Percentiles rank a stretch among this genome's conserved stretches.
Evolutionary conservation across 2,329 filamentous ascomycete species (phyloP).

Genomic region (Cladosporium colombiae): DNA sequence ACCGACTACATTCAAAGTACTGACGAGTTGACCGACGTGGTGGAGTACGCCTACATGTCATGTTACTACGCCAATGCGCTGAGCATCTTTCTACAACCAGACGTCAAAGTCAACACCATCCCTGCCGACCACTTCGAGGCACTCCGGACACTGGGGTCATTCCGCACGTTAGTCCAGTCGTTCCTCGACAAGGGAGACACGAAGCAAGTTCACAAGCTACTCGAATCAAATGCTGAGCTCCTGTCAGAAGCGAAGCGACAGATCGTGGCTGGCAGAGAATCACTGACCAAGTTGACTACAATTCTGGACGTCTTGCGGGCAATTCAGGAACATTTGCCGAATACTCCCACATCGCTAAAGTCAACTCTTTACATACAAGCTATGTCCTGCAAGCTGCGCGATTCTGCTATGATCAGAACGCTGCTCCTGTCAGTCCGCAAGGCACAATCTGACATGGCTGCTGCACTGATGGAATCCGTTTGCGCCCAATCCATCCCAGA

Average conservation of each 20-base stretch:
- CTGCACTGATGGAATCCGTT: constrained; percentile 41
- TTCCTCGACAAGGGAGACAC: constrained; percentile 34
- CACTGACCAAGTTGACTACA: constrained; percentile 43
- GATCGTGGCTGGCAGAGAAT: constrained; percentile 41
- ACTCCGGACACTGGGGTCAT: constrained; percentile 68
- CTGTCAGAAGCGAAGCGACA: constrained; percentile 44
- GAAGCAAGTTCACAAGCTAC: constrained; percentile 49
- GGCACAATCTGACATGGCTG: constrained; percentile 56
- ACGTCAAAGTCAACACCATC: constrained; percentile 42
- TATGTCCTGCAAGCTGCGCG: constrained; percentile 57
- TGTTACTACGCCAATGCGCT: constrained; percentile 80
- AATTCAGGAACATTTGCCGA: constrained; percentile 43
- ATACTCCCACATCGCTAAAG: constrained; percentile 38
- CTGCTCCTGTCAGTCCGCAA: constrained; percentile 62
- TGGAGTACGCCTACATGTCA: constrained; percentile 79
- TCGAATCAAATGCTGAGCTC: constrained; percentile 63
- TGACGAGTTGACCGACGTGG: constrained; percentile 63
- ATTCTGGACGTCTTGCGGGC: constrained; percentile 39
- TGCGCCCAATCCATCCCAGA: not conserved
- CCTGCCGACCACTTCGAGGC: constrained; percentile 66
- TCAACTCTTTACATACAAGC: constrained; percentile 62
- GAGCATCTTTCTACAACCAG: constrained; percentile 59
- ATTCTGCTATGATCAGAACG: constrained; percentile 54
- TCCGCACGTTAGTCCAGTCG: constrained; percentile 47
- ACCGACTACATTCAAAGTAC: constrained; percentile 76